These are phyloP conservation scores for Rhypophila decipiens DNA, from an alignment of 495 filamentous ascomycete genomes.

Conservation along the genomic window DNA sequence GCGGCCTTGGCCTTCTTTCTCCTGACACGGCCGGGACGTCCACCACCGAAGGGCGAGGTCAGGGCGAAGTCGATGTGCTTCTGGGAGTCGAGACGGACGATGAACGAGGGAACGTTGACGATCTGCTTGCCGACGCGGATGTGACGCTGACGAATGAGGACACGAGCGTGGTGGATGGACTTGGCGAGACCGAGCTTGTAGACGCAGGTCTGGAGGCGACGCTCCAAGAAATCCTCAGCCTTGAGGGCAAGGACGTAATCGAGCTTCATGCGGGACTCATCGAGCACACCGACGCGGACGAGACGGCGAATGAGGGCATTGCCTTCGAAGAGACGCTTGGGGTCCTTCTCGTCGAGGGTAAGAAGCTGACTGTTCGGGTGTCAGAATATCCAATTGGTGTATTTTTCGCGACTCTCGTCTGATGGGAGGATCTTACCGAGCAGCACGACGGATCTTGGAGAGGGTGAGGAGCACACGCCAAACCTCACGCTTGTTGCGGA, in stretches of 20 bases:
- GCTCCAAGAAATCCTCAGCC: slow-evolving; percentile 98
- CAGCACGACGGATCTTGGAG: slow-evolving; percentile 99
- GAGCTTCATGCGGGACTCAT: slow-evolving; percentile 99
- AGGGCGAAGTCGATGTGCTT: slow-evolving; percentile 99
- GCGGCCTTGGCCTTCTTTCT: slow-evolving; percentile 99
- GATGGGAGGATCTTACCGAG: slow-evolving; percentile 58
- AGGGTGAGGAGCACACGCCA: slow-evolving; percentile 99
- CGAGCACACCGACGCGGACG: slow-evolving; percentile 98
- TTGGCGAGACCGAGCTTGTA: slow-evolving; percentile 99
- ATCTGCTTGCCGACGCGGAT: slow-evolving; percentile 99
- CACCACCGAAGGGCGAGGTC: slow-evolving; percentile 94
- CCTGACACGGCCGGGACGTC: slow-evolving; percentile 89
- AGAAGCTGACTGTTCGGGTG: slow-evolving; percentile 75
- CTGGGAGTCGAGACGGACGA: slow-evolving; percentile 98
- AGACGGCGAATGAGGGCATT: slow-evolving; percentile 99
- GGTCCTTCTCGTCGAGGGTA: slow-evolving; percentile 99
- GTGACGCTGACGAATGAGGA: slow-evolving; percentile 97
- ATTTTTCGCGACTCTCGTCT: background rate
- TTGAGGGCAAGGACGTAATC: slow-evolving; percentile 99
- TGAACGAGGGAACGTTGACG: slow-evolving; percentile 98
- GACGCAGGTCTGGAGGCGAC: slow-evolving; percentile 97
- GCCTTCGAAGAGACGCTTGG: slow-evolving; percentile 99
- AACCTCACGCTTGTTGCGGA: slow-evolving; percentile 99
- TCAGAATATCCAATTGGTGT: slow-evolving; percentile 5
- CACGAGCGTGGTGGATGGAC: slow-evolving; percentile 99